Base-by-base conservation (phyloP, 163 green algal genomes). In the Volvox carteri region DNA sequence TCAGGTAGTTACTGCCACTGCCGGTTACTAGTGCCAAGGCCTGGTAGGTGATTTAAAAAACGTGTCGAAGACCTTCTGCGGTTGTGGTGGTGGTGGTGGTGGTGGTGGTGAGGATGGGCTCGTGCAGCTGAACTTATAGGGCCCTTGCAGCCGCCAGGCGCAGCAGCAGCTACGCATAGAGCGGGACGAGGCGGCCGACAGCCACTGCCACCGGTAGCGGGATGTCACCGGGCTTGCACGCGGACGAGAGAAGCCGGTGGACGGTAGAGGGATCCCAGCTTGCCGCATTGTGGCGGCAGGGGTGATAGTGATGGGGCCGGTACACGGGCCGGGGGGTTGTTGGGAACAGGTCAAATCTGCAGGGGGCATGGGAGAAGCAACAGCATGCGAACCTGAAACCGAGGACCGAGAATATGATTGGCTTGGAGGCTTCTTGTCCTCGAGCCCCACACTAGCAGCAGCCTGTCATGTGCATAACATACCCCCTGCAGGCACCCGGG, bases 51-150 rank as follows among this genome's bases (percentile, higher is more conserved):
- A 72, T 48, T 58, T 95, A 75, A n/a, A 95, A 95, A 42, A 92
- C 93, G 8, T 35, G 87, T 58, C 90, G 86, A 37, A 96, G 78
- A 5, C 28, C 76, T 1, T 67, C 79, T 0, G 73, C 92, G 0
- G 7, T 46, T 0, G 79, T 87, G 14, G 92, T 93, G 48, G 92
- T 92, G 52, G 99, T 93, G 44, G 93, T 90, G 3, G 97, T 46
- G 1, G 79, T 87, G 14, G 92, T 93, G 48, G 92, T 92, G 52
- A 99, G 93, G 44, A 93, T 90, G 3, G 97, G 97, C 95, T 99
- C 97, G 80, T 98, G 96, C n/a, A 99, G 54, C 94, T 99, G 96
- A 44, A 97, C 87, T 91, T 95, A 81, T 3, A 87, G 81, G 60
- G 92, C 92, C 18, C 93, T 92, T 72, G 96, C 86, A 2, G 50